A percentile compares a stretch with the other conserved stretches of the same genome.
Conservation (phyloP, 23 red algal species). For the Gracilaria gracilis region DNA sequence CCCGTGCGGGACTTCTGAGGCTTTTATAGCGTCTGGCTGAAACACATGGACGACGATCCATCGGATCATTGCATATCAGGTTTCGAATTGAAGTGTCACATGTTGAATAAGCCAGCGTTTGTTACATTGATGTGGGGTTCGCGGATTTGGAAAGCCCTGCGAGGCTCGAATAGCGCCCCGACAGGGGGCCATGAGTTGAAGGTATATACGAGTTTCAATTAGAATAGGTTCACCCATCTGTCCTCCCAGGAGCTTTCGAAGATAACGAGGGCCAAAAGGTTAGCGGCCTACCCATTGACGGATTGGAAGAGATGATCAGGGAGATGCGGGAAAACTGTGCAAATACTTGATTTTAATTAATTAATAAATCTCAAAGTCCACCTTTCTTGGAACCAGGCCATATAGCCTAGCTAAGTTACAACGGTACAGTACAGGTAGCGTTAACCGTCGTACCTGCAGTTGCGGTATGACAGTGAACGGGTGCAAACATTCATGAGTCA, state of each 20-base stretch:
- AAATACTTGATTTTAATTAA: too few relatives aligned
- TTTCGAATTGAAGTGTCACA: background rate
- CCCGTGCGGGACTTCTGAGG: background rate
- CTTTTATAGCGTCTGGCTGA: background rate
- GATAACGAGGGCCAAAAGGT: too few relatives aligned
- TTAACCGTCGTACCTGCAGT: too few relatives aligned
- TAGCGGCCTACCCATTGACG: too few relatives aligned
- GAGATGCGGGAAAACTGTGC: too few relatives aligned
- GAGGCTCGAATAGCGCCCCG: background rate
- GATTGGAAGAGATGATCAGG: too few relatives aligned
- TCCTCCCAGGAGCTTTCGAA: background rate
- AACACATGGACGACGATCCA: background rate
- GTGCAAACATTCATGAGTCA: too few relatives aligned
- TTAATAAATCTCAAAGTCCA: too few relatives aligned
- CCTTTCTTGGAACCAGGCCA: too few relatives aligned
- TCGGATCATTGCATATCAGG: background rate
- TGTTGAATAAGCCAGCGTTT: background rate
- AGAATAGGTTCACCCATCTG: background rate
- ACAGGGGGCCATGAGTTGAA: background rate
- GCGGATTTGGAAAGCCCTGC: background rate
- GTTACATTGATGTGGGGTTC: background rate
- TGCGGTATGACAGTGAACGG: too few relatives aligned
- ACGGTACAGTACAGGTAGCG: too few relatives aligned
- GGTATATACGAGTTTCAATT: background rate
- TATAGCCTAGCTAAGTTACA: too few relatives aligned